Evolutionary conservation across 176 grass and related monocot genomes (phyloP).

Genomic region (Chloris gayana): DNA sequence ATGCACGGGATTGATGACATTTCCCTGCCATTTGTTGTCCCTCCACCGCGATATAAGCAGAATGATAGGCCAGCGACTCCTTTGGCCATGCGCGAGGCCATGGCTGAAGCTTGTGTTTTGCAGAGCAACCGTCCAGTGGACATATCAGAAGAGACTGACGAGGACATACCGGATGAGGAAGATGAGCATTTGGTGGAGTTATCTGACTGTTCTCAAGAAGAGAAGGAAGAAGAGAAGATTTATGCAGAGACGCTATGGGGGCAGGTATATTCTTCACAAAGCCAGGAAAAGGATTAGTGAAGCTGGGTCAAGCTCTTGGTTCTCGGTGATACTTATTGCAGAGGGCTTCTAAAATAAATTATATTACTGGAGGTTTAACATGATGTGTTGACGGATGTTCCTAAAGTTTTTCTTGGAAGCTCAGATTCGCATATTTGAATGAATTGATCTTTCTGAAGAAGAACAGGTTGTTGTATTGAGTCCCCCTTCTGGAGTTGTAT

Average conservation of each 20-base stretch:
- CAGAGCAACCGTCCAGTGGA: constrained; percentile 29
- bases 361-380: neutral
- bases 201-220: constrained; percentile 50
- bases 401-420: constrained; percentile 10
- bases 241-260: constrained; percentile 79
- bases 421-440: neutral
- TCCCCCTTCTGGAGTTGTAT: neutral
- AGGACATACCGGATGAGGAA: constrained; percentile 62
- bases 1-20: constrained; percentile 46
- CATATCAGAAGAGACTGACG: constrained; percentile 51
- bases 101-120: constrained; percentile 41
- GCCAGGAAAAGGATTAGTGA: constrained; percentile 31
- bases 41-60: constrained; percentile 65
- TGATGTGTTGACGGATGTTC: neutral
- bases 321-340: neutral
- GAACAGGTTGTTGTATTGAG: neutral
- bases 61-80: constrained; percentile 66
- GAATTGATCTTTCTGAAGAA: constrained; percentile 28
- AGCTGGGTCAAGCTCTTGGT: constrained; percentile 8
- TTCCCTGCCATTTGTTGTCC: constrained; percentile 67
- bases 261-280: constrained; percentile 68
- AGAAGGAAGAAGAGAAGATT: constrained; percentile 70
- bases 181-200: constrained; percentile 58
- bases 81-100: constrained; percentile 76
- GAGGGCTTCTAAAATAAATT: neutral